Evolutionary conservation across 768 basidiomycete genomes (phyloP), one percentile per base, ranked within the genome.

Genomic region (Phanerochaete sordida): DNA sequence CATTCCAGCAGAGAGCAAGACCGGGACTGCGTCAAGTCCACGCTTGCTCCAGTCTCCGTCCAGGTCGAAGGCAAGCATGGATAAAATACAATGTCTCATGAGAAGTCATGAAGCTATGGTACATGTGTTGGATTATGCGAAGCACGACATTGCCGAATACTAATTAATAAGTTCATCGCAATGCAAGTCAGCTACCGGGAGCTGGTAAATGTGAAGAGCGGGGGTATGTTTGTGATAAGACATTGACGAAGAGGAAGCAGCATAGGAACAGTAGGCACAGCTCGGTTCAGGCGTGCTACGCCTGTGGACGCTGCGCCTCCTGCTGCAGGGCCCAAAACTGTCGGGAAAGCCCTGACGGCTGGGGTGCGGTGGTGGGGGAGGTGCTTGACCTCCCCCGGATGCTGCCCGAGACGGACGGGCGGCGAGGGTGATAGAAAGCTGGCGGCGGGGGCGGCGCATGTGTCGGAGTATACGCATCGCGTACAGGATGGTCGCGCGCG

Each of bases 311-410:
- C 49, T 63, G 64, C 7, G 61, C 47, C 8, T 66, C 67, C 24
- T 54, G 47, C 58, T 64, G 65, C 64, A 63, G 60, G 16, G 62
- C 64, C 52, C 66, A 62, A 46, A 67, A 60, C 54, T 58, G 64
- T 27, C 65, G 56, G 9, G 68, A 64, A 15, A 69, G 60, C 23
- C 59, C 64, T 2, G 68, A 67, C 24, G 64, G 47, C 49, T 33
- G 13, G 27, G 43, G 27, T 16, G 26, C 23, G 45, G 47, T 13
- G 6, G 46, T 45, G 21, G 46, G 44, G n/a, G 60, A 61, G 26
- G 49, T 54, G 39, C 35, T 28, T 23, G 57, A 50, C 37, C 51
- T 56, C 23, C 47, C 59, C 33, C 56, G 45, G 15, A 52, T 50
- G 44, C 52, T 59, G 30, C 56, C 55, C 28, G 44, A 28, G 6